These are phyloP conservation scores for Neoarthrinium moseri DNA, from an alignment of 2,329 filamentous ascomycete genomes.

Conservation along the genomic window DNA sequence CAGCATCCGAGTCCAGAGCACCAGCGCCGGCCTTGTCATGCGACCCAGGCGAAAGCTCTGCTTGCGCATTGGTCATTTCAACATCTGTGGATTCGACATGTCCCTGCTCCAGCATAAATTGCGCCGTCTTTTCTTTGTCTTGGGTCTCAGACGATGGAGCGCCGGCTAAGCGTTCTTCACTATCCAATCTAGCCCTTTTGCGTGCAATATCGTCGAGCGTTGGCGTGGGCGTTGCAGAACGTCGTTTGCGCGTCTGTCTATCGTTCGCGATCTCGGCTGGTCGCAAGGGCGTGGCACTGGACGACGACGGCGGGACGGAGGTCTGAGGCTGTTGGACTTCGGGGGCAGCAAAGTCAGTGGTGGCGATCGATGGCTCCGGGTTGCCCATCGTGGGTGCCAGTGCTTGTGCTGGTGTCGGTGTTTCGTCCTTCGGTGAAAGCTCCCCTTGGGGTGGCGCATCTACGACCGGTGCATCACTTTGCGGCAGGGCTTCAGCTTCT, in stretches of 20 bases:
- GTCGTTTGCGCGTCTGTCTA: constrained; percentile 10
- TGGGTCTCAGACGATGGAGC: constrained; percentile 3
- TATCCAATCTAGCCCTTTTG: constrained; percentile 7
- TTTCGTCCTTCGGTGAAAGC: background rate
- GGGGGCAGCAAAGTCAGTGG: constrained; percentile 5
- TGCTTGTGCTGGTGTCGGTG: no score
- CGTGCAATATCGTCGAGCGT: constrained; percentile 1
- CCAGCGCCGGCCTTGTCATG: no score
- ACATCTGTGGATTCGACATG: background rate
- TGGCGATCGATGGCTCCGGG: background rate
- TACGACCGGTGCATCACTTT: background rate
- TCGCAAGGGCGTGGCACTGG: constrained; percentile 5
- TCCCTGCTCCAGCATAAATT: constrained; percentile 7
- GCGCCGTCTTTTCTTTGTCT: constrained; percentile 10
- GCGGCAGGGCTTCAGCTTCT: background rate
- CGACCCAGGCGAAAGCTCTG: background rate
- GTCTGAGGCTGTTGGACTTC: background rate
- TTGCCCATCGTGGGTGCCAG: background rate
- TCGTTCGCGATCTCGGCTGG: constrained; percentile 9
- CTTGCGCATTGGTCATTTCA: background rate
- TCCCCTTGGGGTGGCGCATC: background rate
- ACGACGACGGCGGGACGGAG: background rate
- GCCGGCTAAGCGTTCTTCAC: constrained; percentile 5
- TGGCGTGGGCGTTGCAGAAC: constrained; percentile 8
- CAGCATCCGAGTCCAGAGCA: background rate